These are phyloP conservation scores for Nicotiana knightiana DNA, from an alignment of 257 asterid species.

Conservation along the genomic window DNA sequence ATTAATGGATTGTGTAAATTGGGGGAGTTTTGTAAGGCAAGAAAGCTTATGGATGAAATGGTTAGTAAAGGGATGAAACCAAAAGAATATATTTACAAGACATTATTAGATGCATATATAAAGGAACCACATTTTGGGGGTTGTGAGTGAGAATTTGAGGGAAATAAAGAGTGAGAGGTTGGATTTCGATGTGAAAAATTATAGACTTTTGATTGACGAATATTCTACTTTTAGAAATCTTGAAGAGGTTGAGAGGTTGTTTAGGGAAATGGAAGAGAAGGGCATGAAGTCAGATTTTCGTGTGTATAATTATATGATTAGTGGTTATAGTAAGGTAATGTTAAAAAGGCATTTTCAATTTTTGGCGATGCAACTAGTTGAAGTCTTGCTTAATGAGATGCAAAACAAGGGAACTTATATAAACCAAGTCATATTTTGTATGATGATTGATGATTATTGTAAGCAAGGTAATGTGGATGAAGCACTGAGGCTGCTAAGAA, in stretches of 20 bases:
- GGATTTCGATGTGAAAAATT: slow-evolving; percentile 49
- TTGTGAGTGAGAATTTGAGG: slow-evolving; percentile 38
- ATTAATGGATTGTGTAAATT: slow-evolving; percentile 58
- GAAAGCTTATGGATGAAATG: slow-evolving; percentile 46
- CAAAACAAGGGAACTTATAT: slow-evolving; percentile 51
- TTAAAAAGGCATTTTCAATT: slow-evolving; percentile 47
- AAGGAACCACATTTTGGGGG: slow-evolving; percentile 35
- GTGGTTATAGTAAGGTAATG: slow-evolving; percentile 36
- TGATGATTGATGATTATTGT: slow-evolving; percentile 75
- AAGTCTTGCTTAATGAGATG: slow-evolving; percentile 63
- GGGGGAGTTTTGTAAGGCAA: slow-evolving; percentile 45
- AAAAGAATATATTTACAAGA: slow-evolving; percentile 49
- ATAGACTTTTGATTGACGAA: slow-evolving; percentile 53
- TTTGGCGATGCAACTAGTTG: slow-evolving; percentile 66
- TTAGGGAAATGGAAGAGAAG: slow-evolving; percentile 43
- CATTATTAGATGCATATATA: slow-evolving; percentile 53
- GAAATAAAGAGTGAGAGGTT: slow-evolving; percentile 57
- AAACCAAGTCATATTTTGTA: slow-evolving; percentile 57
- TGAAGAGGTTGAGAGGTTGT: slow-evolving; percentile 11
- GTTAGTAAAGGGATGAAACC: slow-evolving; percentile 51
- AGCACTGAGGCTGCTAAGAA: slow-evolving; percentile 41
- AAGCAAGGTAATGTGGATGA: slow-evolving; percentile 65
- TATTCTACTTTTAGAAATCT: slow-evolving; percentile 23
- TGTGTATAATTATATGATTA: slow-evolving; percentile 52
- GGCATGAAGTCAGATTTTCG: slow-evolving; percentile 50